Conservation (phyloP, 495 filamentous ascomycete genomes). For the Lasiosphaeriaceae sp. region DNA sequence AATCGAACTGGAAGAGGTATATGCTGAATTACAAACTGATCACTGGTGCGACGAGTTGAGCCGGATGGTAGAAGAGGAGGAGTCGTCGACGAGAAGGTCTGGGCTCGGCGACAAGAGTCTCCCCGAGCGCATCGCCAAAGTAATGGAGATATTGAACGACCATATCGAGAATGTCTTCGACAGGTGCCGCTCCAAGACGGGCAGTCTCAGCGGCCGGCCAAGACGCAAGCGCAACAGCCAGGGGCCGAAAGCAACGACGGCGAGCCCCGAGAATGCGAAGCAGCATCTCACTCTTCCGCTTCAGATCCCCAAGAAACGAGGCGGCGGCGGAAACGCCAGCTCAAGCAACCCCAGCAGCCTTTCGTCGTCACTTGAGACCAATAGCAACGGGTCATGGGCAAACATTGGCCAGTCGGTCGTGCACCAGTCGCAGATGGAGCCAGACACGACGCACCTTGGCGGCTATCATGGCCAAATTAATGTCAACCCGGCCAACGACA, state of each 20-base stretch:
- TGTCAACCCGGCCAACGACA: not conserved
- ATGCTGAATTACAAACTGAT: constrained; percentile 13
- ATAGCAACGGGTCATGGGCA: constrained; percentile 8
- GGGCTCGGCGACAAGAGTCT: not conserved
- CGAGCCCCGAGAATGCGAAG: not conserved
- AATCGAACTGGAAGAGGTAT: constrained; percentile 28
- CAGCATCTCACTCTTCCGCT: not conserved
- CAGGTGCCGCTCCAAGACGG: not conserved
- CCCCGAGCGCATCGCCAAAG: not conserved
- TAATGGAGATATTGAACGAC: constrained; percentile 3
- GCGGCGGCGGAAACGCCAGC: not conserved
- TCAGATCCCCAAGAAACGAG: not conserved
- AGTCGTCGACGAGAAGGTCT: not conserved
- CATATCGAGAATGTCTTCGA: constrained; percentile 6
- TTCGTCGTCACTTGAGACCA: constrained; percentile 10
- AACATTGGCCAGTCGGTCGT: constrained; percentile 2
- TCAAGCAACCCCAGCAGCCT: constrained; percentile 7
- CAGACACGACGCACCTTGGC: not conserved
- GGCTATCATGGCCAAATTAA: not conserved
- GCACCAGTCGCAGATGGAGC: not conserved
- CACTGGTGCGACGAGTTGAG: not conserved
- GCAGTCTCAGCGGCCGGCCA: not conserved
- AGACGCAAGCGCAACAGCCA: constrained; percentile 3
- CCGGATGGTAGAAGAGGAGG: constrained; percentile 1
- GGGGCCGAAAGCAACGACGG: not conserved